Evolutionary conservation across 306 rosid genomes (phyloP).

Genomic region (Quercus dentata): DNA sequence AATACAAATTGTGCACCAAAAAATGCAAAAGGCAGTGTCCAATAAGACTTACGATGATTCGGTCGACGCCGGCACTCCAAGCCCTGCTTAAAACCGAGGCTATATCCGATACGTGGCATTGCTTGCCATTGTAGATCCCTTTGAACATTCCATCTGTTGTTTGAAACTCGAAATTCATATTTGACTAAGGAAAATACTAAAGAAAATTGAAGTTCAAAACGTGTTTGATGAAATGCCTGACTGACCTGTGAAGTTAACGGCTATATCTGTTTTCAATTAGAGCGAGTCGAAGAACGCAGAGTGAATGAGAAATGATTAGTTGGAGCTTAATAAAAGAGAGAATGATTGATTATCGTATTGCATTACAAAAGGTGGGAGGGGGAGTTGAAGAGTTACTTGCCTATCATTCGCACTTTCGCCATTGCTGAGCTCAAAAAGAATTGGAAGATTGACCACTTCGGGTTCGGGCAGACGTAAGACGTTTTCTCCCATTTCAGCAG

Average conservation of each 20-base stretch:
- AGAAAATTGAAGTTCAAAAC: neutral
- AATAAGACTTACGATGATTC: constrained; percentile 60
- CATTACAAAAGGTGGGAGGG: neutral
- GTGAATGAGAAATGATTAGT: constrained; percentile 12
- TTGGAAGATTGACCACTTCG: neutral
- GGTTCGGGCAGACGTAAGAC: no score
- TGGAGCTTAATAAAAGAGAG: neutral
- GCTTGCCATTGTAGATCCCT: constrained; percentile 91
- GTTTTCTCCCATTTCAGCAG: no score
- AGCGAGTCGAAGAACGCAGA: neutral
- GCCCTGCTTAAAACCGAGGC: constrained; percentile 79
- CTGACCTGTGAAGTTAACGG: constrained; percentile 87
- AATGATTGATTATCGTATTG: neutral
- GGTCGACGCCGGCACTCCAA: constrained; percentile 86
- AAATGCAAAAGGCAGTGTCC: neutral
- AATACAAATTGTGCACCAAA: neutral
- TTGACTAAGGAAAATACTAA: neutral
- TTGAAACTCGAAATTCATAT: neutral
- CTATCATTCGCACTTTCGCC: constrained; percentile 74
- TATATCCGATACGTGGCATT: constrained; percentile 72
- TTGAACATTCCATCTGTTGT: constrained; percentile 87
- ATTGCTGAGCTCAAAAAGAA: constrained; percentile 18
- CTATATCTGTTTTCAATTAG: constrained; percentile 58
- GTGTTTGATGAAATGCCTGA: constrained; percentile 51
- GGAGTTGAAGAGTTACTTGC: constrained; percentile 25